A percentile compares a stretch with the other conserved stretches of the same genome.
These are phyloP conservation scores for Westerdykella aurantiaca DNA, from an alignment of 2,329 filamentous ascomycete species.

Conservation along the genomic window DNA sequence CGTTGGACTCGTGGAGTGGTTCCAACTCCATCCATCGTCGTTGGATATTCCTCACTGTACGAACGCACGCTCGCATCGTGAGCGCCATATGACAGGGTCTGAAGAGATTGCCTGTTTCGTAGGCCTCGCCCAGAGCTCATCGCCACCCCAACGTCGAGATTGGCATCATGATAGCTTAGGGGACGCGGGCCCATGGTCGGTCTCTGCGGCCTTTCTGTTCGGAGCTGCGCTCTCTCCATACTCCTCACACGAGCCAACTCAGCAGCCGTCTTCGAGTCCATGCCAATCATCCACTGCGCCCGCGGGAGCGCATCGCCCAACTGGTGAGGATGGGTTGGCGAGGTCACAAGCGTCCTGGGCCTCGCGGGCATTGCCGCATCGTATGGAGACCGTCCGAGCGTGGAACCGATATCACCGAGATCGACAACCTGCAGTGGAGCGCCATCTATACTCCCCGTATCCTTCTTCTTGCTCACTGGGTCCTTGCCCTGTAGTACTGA, in stretches of 20 bases:
- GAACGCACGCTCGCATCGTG: conserved; percentile 3
- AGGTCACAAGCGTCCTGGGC: conserved; percentile 12
- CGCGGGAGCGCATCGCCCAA: conserved; percentile 24
- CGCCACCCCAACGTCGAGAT: conserved; percentile 20
- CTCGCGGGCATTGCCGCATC: conserved; percentile 34
- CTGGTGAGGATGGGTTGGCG: conserved; percentile 34
- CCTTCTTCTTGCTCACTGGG: conserved; percentile 18
- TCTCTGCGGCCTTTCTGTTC: conserved; percentile 16
- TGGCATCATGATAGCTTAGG: conserved; percentile 24
- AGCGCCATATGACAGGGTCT: neutral
- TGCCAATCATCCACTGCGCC: conserved; percentile 27
- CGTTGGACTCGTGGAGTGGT: neutral
- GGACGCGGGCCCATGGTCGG: conserved; percentile 19
- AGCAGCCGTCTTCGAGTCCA: conserved; percentile 32
- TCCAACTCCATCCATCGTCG: neutral
- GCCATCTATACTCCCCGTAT: conserved; percentile 10
- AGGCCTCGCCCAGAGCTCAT: conserved; percentile 11
- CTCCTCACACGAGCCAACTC: conserved; percentile 34
- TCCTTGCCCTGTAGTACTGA: conserved; percentile 29
- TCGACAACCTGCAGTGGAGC: conserved; percentile 28
- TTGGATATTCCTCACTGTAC: conserved; percentile 4
- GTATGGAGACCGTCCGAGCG: conserved; percentile 41
- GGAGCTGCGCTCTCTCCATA: conserved; percentile 23
- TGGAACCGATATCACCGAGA: conserved; percentile 38
- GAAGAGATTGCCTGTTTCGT: neutral